Base-by-base conservation (phyloP, 2,329 filamentous ascomycete genomes). In the Alternaria metachromatica region DNA sequence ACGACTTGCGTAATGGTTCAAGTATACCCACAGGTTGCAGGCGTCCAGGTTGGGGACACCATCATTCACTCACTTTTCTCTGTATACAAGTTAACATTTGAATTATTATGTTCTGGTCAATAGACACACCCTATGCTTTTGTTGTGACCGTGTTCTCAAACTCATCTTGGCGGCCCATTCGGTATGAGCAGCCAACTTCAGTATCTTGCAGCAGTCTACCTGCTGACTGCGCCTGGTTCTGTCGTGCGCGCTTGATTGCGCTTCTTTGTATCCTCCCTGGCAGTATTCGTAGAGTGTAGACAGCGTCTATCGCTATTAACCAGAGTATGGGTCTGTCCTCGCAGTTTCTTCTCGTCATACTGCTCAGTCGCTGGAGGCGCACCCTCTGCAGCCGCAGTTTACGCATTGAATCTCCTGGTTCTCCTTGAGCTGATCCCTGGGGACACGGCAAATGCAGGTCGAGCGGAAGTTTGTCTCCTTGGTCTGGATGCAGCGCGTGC, bases 381-480 rank as follows among this genome's bases (percentile, higher is more conserved):
- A 98, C 1, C 95, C 95, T 76, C 92, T 87, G 80, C 96, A 99
- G 9, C 96, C 96, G 80, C 96, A 99, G 81, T 88, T 97, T 55
- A 98, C 93, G 77, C 96, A 99, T 80, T 98, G 91, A 30, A 98
- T 90, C 41, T 92, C 91, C 78, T 96, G 92, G 45, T 93, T 90
- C 75, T 97, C 94, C 81, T 97, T 97, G 77, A 99, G 82, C 80
- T 96, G 89, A 30, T 93, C 90, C 77, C 92, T 91, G 2, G 96
- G 96, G 55, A 99, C 95, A 55, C 96, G 92, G 80, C 96, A 99
- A 76, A 99, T 96, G 80, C 96, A 99, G 1, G 95, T 99, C 68
- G 93, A 92, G 81, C 95, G 96, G 84, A 98, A 99, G 81, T 99
- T 99, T 28, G 96, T 99, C 85, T 99, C 96, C 82, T 98, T 98